Conservation (phyloP, 1,284 basidiomycete genomes). For the Pseudozyma tsukubaensis region DNA sequence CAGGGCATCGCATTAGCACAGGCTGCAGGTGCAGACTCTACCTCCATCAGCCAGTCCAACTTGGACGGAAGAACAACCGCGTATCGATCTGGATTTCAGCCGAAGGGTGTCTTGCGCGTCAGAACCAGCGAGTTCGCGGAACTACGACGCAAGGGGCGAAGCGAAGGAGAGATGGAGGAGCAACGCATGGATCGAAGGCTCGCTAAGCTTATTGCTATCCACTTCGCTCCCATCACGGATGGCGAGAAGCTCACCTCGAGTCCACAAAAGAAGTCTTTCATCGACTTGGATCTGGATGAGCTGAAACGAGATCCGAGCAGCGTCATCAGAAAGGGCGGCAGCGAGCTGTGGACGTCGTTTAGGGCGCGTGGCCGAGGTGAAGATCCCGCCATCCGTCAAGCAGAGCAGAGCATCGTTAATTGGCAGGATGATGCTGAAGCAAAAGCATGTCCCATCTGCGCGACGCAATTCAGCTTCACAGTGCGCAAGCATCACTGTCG, state of each 20-base stretch:
- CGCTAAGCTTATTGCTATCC: slow-evolving; percentile 57
- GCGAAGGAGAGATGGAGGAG: slow-evolving; percentile 56
- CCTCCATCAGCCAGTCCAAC: not conserved
- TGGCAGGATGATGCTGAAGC: slow-evolving; percentile 88
- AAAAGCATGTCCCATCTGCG: slow-evolving; percentile 86
- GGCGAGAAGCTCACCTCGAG: slow-evolving; percentile 15
- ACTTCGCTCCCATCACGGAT: slow-evolving; percentile 37
- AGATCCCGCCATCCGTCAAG: slow-evolving; percentile 45
- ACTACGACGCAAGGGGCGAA: slow-evolving; percentile 23
- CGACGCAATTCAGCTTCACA: slow-evolving; percentile 84
- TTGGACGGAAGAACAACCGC: slow-evolving; percentile 33
- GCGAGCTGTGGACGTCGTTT: slow-evolving; percentile 49
- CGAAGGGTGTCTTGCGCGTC: slow-evolving; percentile 55
- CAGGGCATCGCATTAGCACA: slow-evolving; percentile 49
- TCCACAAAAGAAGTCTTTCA: slow-evolving; percentile 25
- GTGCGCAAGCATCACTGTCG: slow-evolving; percentile 97
- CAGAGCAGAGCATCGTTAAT: slow-evolving; percentile 90
- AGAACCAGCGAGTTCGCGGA: slow-evolving; percentile 50
- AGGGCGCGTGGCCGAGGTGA: slow-evolving; percentile 43
- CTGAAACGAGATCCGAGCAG: slow-evolving; percentile 41
- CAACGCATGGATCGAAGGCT: slow-evolving; percentile 63
- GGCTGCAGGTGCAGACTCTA: slow-evolving; percentile 14
- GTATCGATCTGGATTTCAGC: slow-evolving; percentile 60
- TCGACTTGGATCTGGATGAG: slow-evolving; percentile 47
- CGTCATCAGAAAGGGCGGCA: slow-evolving; percentile 34